These are phyloP conservation scores for Hericium alpestre DNA, from an alignment of 768 basidiomycete species.

Conservation along the genomic window DNA sequence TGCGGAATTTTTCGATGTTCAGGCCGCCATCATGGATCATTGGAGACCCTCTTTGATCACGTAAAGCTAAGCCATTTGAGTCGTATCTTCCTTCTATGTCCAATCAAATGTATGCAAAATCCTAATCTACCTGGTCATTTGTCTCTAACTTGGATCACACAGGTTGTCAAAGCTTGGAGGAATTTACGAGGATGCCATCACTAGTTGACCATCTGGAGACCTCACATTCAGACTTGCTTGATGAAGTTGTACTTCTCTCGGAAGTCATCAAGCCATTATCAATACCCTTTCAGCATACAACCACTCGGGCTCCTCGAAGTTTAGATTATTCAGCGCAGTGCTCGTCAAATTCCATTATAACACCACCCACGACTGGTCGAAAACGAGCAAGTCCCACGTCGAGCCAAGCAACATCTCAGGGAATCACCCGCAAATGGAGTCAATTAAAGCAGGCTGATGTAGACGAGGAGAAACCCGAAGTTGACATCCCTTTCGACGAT, in stretches of 20 bases:
- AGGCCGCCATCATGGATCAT: neutral
- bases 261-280: no score
- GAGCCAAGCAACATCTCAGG: neutral
- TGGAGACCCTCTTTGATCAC: neutral
- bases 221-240: neutral
- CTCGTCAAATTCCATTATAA: no score
- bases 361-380: no score
- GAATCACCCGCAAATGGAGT: neutral
- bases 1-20: neutral
- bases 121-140: neutral
- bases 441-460: neutral
- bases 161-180: neutral
- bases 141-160: neutral
- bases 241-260: neutral
- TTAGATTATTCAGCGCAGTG: no score
- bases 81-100: neutral
- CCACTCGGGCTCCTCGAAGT: no score
- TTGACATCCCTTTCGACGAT: neutral
- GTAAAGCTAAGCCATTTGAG: neutral
- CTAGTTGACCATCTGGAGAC: neutral
- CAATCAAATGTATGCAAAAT: neutral
- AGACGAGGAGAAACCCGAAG: neutral
- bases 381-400: no score
- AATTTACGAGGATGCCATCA: neutral
- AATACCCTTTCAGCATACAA: no score